Percentiles rank a stretch among this genome's conserved stretches.
These are phyloP conservation scores for Trichoderma virens DNA, from an alignment of 495 filamentous ascomycete species.

Conservation along the genomic window DNA sequence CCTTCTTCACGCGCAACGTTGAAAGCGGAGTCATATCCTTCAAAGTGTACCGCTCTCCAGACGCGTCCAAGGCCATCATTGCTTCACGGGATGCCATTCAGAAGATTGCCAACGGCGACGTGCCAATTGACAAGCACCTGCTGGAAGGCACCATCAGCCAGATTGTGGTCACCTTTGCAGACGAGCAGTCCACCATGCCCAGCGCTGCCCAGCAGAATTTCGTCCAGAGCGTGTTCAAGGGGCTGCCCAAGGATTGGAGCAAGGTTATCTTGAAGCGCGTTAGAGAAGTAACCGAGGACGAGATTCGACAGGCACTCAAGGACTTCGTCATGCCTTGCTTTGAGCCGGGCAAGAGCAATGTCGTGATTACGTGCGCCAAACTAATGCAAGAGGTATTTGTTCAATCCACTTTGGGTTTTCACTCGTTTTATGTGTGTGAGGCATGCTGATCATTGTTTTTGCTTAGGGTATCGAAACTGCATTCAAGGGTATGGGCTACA, in stretches of 20 bases:
- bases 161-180: slow-evolving; percentile 75
- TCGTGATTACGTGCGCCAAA: slow-evolving; percentile 82
- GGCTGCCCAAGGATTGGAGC: slow-evolving; percentile 70
- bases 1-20: slow-evolving; percentile 62
- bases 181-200: slow-evolving; percentile 76
- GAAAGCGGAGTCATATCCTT: slow-evolving; percentile 75
- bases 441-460: slow-evolving; percentile 6
- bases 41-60: slow-evolving; percentile 79
- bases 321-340: slow-evolving; percentile 76
- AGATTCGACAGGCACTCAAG: slow-evolving; percentile 67
- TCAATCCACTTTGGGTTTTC: not conserved
- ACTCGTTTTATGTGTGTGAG: not conserved
- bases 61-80: slow-evolving; percentile 78
- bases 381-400: slow-evolving; percentile 67
- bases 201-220: slow-evolving; percentile 76
- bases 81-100: slow-evolving; percentile 64
- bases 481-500: slow-evolving; percentile 69
- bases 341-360: slow-evolving; percentile 63
- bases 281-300: slow-evolving; percentile 62
- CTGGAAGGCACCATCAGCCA: slow-evolving; percentile 86
- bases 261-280: slow-evolving; percentile 68
- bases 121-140: slow-evolving; percentile 66
- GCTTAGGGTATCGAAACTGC: slow-evolving; percentile 59
- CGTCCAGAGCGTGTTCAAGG: slow-evolving; percentile 68
- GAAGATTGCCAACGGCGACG: slow-evolving; percentile 42